Base-by-base conservation (phyloP, 2,329 filamentous ascomycete genomes). In the Sarocladium brachiariae region DNA sequence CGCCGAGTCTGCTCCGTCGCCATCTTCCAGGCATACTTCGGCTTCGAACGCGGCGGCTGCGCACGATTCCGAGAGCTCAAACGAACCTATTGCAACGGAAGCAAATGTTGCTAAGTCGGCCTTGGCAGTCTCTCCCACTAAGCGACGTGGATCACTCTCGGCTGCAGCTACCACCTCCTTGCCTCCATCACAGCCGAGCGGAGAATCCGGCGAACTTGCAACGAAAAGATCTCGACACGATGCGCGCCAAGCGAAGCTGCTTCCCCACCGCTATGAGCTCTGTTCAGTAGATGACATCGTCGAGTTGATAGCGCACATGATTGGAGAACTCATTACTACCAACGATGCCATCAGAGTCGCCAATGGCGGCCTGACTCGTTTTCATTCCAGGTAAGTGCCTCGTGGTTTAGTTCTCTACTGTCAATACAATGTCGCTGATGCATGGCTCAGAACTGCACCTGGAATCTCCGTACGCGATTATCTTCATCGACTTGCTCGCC, bases 391-490 rank as follows among this genome's bases (percentile, higher is more conserved):
- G 87, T 89, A 76, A 53, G 39, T 43, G 23, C 23, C 25, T 4
- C 21, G 70, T 50, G 18, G 10, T 21, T 24, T 37, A 19, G 4
- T 5, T 11, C 33, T 6, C 33, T 48, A 18, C 30, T 25, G n/a
- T n/a, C n/a, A n/a, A 18, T 37, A 18, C 31, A n/a, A n/a, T n/a
- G n/a, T 37, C 13, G 10, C 41, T 25, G 18, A 35, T 19, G 25
- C 16, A 21, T 21, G n/a, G 11, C 27, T 49, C 50, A 80, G 77
- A 56, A 81, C 78, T 2, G 70, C 93, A 1, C 93, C 93, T 7
- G 91, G 88, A 49, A 99, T 99, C 53, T 96, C 90, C 23, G 92
- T 99, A 27, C 77, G 86, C 54, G 93, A 99, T 65, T 99, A 99
- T 65, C 78, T 99, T 31, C 87, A 93, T 61, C 85, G 93, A 55